phyloP scores from a whole-genome alignment of 1,139 yeast species.

The Yamadazyma epiphylla region DNA sequence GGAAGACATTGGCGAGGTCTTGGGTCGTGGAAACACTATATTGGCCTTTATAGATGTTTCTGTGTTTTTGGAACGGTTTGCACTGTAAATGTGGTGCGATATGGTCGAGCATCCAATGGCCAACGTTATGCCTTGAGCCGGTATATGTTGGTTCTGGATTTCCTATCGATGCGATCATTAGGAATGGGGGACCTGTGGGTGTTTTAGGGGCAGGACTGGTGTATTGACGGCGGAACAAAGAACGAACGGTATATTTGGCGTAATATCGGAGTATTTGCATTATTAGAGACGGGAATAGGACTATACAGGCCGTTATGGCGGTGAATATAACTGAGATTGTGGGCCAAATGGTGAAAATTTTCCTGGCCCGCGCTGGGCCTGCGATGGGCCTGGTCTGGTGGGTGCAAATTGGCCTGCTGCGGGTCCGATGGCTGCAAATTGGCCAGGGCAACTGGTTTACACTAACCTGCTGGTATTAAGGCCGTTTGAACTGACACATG shows the following conservation, averaged over 20 bases:
- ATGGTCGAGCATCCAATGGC: constrained; percentile 50
- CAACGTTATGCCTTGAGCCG: constrained; percentile 75
- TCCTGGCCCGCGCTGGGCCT: too few species aligned
- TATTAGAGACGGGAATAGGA: constrained; percentile 3
- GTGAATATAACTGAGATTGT: too few species aligned
- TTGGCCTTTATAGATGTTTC: constrained; percentile 16
- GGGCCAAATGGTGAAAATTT: too few species aligned
- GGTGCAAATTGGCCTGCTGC: too few species aligned
- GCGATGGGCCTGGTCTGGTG: too few species aligned
- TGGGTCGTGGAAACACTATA: constrained; percentile 18
- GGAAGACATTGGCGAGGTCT: constrained; percentile 19
- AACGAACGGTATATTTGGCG: too few species aligned
- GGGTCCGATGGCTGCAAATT: too few species aligned
- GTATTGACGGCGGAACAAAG: too few species aligned
- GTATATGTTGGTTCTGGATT: constrained; percentile 67
- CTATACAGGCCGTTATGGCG: too few species aligned
- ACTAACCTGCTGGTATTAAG: too few species aligned
- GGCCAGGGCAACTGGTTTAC: too few species aligned
- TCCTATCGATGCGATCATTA: constrained; percentile 63
- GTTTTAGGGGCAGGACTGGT: constrained; percentile 1
- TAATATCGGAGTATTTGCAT: constrained; percentile 9
- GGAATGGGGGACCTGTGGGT: constrained; percentile 16
- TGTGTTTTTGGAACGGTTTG: constrained; percentile 16
- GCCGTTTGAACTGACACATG: too few species aligned
- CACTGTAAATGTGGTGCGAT: constrained; percentile 24